phyloP scores from a whole-genome alignment of 2,329 filamentous ascomycete species.

The Penicillium sp. region DNA sequence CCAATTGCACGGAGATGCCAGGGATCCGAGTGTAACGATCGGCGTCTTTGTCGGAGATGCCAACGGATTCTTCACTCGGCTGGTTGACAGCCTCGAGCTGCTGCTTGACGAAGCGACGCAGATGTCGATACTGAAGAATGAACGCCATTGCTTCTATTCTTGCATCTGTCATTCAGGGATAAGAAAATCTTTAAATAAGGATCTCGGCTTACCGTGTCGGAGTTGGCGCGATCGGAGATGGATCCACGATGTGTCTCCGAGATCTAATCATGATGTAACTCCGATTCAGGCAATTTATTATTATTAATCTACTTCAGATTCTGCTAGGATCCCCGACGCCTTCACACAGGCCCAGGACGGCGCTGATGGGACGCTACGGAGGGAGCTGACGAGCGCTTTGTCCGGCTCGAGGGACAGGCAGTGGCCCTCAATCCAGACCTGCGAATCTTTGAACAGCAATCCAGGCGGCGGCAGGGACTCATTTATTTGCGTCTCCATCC shows the following conservation, averaged over 20 bases:
- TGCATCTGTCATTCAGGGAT: not conserved
- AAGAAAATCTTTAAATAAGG: not conserved
- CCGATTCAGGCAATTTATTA: too few species aligned
- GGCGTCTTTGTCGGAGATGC: not conserved
- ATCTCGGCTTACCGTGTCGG: not conserved
- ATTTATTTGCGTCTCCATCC: not conserved
- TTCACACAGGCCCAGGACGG: not conserved
- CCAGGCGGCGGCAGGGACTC: not conserved
- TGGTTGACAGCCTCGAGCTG: not conserved
- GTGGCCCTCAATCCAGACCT: not conserved
- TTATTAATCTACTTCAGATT: not conserved
- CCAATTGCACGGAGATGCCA: slow-evolving; percentile 8
- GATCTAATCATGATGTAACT: not conserved
- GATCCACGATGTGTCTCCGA: not conserved
- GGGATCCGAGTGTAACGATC: not conserved
- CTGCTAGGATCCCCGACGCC: not conserved
- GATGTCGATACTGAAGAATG: not conserved
- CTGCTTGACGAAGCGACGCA: not conserved
- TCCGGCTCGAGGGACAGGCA: not conserved
- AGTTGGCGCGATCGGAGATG: not conserved
- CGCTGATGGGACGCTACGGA: not conserved
- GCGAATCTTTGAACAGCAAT: not conserved
- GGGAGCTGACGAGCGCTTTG: not conserved
- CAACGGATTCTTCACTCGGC: not conserved
- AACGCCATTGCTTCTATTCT: not conserved